Percentiles rank a stretch among this genome's conserved stretches.
Evolutionary conservation across 176 grass and related monocot genomes (phyloP).

Genomic region (Carex scoparia): DNA sequence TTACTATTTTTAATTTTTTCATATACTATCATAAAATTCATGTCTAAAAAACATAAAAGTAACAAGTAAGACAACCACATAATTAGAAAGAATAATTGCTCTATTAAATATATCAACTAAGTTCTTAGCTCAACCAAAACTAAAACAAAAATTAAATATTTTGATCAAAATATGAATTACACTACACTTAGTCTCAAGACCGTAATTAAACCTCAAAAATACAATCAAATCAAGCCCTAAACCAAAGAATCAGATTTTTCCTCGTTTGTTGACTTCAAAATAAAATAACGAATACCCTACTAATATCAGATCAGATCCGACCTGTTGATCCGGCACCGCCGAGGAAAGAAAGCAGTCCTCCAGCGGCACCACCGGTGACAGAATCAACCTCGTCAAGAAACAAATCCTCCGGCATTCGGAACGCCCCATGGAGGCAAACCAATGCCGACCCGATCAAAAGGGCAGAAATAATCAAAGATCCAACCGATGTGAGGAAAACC

Average conservation of each 20-base stretch:
- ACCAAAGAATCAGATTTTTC: conserved; percentile 4
- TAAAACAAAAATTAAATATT: background rate
- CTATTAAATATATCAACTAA: background rate
- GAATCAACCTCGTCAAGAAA: conserved; percentile 70
- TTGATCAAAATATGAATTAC: conserved; percentile 5
- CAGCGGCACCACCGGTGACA: conserved; percentile 33
- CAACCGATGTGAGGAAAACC: conserved; percentile 80
- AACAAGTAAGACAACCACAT: background rate
- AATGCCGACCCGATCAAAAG: conserved; percentile 53
- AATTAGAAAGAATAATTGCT: background rate
- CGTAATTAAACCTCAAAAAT: background rate
- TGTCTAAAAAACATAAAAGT: background rate
- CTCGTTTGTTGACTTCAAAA: background rate
- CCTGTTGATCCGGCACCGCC: conserved; percentile 23
- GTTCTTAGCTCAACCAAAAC: conserved; percentile 8
- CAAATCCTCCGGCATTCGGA: conserved; percentile 72
- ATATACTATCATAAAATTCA: background rate
- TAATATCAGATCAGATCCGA: conserved; percentile 21
- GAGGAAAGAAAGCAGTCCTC: conserved; percentile 68
- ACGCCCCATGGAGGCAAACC: conserved; percentile 62
- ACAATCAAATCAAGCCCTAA: conserved; percentile 12
- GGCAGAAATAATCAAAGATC: conserved; percentile 81
- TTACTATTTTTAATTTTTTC: background rate
- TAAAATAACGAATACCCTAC: background rate
- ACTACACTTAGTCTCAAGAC: background rate